Evolutionary conservation across 495 filamentous ascomycete species (phyloP).

Genomic region (Talaromyces wortmannii): DNA sequence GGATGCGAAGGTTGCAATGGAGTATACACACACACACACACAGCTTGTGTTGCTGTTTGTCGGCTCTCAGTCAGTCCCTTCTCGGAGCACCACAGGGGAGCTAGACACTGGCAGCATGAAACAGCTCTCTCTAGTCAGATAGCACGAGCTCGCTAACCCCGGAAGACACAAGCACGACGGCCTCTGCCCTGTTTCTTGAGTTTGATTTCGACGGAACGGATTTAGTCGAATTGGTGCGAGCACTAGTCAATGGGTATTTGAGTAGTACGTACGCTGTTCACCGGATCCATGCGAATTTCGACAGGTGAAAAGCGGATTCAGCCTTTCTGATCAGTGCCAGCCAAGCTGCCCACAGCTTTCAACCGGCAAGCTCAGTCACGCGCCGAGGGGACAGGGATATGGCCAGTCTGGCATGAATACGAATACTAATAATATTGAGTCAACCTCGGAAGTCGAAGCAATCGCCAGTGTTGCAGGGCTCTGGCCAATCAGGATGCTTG

Average conservation of each 20-base stretch:
- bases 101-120: background rate
- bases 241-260: no score
- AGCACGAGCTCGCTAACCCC: background rate
- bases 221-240: no score
- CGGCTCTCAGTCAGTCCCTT: background rate
- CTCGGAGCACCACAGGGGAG: background rate
- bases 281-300: no score
- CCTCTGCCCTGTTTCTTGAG: background rate
- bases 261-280: no score
- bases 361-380: background rate
- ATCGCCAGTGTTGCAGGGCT: no score
- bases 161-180: background rate
- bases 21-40: no score
- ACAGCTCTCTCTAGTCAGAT: no score
- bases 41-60: no score
- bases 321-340: background rate
- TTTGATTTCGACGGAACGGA: background rate
- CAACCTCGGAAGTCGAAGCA: no score
- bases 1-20: no score
- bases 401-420: background rate
- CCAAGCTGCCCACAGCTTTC: background rate
- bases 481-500: background rate
- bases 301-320: no score
- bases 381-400: no score
- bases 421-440: background rate